Conservation (phyloP, 768 basidiomycete genomes). For the Suillus weaverae region DNA sequence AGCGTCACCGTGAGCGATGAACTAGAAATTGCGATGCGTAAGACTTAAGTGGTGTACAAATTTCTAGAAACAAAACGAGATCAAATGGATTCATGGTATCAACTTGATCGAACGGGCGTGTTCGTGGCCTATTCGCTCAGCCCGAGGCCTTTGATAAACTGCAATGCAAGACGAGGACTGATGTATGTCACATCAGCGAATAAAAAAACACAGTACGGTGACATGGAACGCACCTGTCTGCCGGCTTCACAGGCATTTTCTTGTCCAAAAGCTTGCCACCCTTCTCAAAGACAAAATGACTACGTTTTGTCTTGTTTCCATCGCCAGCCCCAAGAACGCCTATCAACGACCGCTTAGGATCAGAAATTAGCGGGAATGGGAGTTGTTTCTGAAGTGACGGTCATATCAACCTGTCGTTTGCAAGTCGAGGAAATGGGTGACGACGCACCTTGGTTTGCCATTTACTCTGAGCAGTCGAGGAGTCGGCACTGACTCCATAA, state of each 20-base stretch:
- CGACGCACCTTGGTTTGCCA: constrained; percentile 81
- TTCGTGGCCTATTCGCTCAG: constrained; percentile 12
- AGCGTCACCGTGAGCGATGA: not conserved
- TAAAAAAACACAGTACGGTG: not conserved
- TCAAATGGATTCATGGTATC: not conserved
- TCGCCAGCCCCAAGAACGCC: constrained; percentile 77
- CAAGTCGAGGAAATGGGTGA: not conserved
- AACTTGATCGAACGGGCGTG: not conserved
- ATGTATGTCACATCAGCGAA: not conserved
- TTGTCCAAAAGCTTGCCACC: constrained; percentile 88
- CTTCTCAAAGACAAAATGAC: constrained; percentile 91
- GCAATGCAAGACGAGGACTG: constrained; percentile 65
- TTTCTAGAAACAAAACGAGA: not conserved
- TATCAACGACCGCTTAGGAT: constrained; percentile 81
- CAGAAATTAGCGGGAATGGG: constrained; percentile 84
- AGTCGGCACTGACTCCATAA: constrained; percentile 84
- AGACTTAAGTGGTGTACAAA: not conserved
- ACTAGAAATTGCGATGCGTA: not conserved
- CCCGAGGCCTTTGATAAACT: constrained; percentile 56
- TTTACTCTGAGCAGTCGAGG: constrained; percentile 69
- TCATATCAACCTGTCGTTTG: not conserved
- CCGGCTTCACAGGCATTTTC: constrained; percentile 83
- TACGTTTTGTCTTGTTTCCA: constrained; percentile 83
- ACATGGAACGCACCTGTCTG: constrained; percentile 59
- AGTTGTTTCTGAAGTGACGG: constrained; percentile 64